Conservation (phyloP, 2,329 filamentous ascomycete genomes). For the Hysterium pulicare region DNA sequence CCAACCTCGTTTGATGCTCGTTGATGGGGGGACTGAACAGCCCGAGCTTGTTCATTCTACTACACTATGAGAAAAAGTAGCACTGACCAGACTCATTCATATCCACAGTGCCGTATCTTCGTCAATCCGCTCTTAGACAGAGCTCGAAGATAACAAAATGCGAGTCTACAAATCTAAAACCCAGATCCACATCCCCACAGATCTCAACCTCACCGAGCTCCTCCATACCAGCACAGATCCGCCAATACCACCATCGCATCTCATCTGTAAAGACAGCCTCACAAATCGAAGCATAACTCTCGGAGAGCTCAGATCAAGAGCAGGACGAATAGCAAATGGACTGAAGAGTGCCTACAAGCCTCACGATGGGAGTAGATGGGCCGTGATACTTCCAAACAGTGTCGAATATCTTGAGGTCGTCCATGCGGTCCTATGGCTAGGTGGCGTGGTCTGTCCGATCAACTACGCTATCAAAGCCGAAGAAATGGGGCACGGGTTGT, state of each 20-base stretch:
- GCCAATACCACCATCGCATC: slow-evolving; percentile 40
- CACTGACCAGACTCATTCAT: no score
- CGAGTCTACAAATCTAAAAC: slow-evolving; percentile 11
- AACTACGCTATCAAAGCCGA: slow-evolving; percentile 20
- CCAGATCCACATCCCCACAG: slow-evolving; percentile 30
- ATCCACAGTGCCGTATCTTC: no score
- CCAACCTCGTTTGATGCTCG: no score
- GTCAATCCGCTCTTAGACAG: no score
- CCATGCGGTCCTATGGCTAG: slow-evolving; percentile 37
- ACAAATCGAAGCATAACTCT: slow-evolving; percentile 47
- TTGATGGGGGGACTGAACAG: no score
- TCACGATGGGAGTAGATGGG: slow-evolving; percentile 40
- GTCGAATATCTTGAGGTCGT: slow-evolving; percentile 45
- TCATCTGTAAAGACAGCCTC: slow-evolving; percentile 44
- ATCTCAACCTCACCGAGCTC: slow-evolving; percentile 45
- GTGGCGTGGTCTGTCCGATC: slow-evolving; percentile 24
- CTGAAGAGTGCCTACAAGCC: slow-evolving; percentile 32
- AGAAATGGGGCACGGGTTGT: slow-evolving; percentile 38
- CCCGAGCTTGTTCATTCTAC: no score
- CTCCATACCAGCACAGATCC: slow-evolving; percentile 36
- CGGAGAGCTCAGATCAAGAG: slow-evolving; percentile 41
- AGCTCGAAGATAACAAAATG: slow-evolving; percentile 8
- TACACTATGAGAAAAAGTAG: no score
- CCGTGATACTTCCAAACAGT: slow-evolving; percentile 45
- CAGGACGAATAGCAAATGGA: slow-evolving; percentile 43